phyloP scores from a whole-genome alignment of 2,329 filamentous ascomycete genomes.

The Orbilia brochopaga region DNA sequence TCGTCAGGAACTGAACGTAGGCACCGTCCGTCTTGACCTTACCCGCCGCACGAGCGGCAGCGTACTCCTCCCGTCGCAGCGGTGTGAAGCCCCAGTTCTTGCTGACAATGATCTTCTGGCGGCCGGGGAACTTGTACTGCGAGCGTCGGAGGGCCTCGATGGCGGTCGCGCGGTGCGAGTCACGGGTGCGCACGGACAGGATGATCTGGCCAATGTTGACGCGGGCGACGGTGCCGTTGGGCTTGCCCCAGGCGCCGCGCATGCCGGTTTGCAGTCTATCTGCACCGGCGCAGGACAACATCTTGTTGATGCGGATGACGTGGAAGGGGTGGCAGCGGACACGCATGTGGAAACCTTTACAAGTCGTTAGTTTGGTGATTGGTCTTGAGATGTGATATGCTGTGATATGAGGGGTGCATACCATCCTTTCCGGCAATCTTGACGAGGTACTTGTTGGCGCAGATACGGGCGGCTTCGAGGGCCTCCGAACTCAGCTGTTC shows the following conservation, averaged over 20 bases:
- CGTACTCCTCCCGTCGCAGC: slow-evolving; percentile 95
- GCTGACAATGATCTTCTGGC: slow-evolving; percentile 99
- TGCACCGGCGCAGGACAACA: slow-evolving; percentile 99
- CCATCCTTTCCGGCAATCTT: slow-evolving; percentile 73
- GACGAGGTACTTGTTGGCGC: slow-evolving; percentile 95
- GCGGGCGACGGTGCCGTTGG: slow-evolving; percentile 97
- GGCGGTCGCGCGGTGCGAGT: slow-evolving; percentile 86
- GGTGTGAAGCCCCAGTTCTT: slow-evolving; percentile 99
- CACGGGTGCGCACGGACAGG: slow-evolving; percentile 94
- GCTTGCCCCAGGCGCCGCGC: slow-evolving; percentile 99
- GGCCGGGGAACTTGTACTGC: slow-evolving; percentile 99
- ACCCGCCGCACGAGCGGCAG: slow-evolving; percentile 91
- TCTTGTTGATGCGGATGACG: slow-evolving; percentile 99
- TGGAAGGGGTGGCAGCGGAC: slow-evolving; percentile 88
- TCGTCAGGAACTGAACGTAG: slow-evolving; percentile 98
- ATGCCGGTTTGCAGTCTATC: slow-evolving; percentile 99
- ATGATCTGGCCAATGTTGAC: slow-evolving; percentile 99
- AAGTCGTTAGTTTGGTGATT: neutral
- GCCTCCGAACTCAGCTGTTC: slow-evolving; percentile 99
- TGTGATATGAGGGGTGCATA: slow-evolving; percentile 10
- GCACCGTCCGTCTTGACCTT: slow-evolving; percentile 96
- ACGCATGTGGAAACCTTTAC: slow-evolving; percentile 70
- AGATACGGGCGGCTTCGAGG: slow-evolving; percentile 99
- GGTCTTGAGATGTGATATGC: neutral
- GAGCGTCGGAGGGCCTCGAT: slow-evolving; percentile 98